Conservation (phyloP, 768 basidiomycete species). For the Tulasnella sp. region DNA sequence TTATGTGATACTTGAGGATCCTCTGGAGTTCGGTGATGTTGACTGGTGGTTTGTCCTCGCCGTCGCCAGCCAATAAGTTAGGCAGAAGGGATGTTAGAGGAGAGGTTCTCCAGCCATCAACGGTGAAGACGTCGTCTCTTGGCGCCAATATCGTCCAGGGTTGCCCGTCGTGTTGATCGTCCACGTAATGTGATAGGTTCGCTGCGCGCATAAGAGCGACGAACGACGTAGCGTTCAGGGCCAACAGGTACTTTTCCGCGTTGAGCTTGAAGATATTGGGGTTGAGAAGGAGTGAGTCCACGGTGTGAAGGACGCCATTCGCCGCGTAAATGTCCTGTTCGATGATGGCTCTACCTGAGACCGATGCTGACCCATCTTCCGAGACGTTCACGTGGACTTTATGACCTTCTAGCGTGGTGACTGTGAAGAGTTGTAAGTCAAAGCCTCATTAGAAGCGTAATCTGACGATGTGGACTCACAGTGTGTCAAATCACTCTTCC, state of each 20-base stretch:
- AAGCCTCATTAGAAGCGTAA: neutral
- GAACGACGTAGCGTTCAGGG: conserved; percentile 84
- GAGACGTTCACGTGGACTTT: conserved; percentile 38
- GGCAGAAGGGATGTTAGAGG: conserved; percentile 22
- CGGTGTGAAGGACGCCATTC: conserved; percentile 88
- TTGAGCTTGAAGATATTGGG: conserved; percentile 66
- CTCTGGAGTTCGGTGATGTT: conserved; percentile 48
- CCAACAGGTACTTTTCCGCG: conserved; percentile 89
- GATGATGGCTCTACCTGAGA: conserved; percentile 32
- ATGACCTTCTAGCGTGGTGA: conserved; percentile 45
- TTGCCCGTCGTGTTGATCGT: conserved; percentile 19
- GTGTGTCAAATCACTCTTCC: conserved; percentile 3
- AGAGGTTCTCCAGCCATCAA: conserved; percentile 27
- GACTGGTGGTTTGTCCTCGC: conserved; percentile 37
- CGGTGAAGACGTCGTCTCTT: conserved; percentile 63
- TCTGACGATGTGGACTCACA: conserved; percentile 1
- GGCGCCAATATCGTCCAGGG: conserved; percentile 76
- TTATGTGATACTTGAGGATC: conserved; percentile 78
- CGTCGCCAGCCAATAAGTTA: conserved; percentile 32
- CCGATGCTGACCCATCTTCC: conserved; percentile 36
- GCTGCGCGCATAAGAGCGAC: conserved; percentile 81
- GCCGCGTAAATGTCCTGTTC: conserved; percentile 83
- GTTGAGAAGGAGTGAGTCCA: conserved; percentile 73
- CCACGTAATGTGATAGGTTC: conserved; percentile 40
- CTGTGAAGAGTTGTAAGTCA: conserved; percentile 27